These are phyloP conservation scores for Craterostigma plantagineum DNA, from an alignment of 257 asterid species.

Conservation along the genomic window DNA sequence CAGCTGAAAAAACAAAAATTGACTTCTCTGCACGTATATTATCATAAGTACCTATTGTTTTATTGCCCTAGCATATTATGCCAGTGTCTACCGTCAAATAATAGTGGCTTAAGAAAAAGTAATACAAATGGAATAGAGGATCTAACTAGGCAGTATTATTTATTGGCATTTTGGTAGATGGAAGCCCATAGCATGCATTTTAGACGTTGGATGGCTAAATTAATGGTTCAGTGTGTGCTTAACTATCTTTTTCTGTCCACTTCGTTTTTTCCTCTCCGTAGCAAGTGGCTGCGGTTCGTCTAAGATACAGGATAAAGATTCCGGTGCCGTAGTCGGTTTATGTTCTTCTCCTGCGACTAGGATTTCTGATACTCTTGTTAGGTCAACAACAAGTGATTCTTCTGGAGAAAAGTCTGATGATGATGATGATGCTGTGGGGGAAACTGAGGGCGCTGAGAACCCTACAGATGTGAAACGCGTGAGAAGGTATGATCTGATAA, in stretches of 20 bases:
- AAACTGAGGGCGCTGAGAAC: constrained; percentile 43
- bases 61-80: too few species aligned
- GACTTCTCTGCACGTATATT: not conserved
- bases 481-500: constrained; percentile 56
- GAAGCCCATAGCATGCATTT: not conserved
- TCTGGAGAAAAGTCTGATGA: constrained; percentile 81
- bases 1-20: not conserved
- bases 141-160: too few species aligned
- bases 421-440: constrained; percentile 89
- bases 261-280: constrained; percentile 6
- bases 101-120: too few species aligned
- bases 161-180: too few species aligned
- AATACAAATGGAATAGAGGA: too few species aligned
- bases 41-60: not conserved
- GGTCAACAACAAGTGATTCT: constrained; percentile 81
- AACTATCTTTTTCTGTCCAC: constrained; percentile 3
- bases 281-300: constrained; percentile 28
- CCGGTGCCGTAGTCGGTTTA: constrained; percentile 29
- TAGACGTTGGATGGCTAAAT: not conserved
- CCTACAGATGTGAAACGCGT: constrained; percentile 70
- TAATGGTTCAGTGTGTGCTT: not conserved
- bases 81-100: too few species aligned
- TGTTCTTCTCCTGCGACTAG: constrained; percentile 38
- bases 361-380: constrained; percentile 44
- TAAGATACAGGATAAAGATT: constrained; percentile 39